These are phyloP conservation scores for Epichloe coenophiala DNA, from an alignment of 2,329 filamentous ascomycete genomes.

Conservation along the genomic window DNA sequence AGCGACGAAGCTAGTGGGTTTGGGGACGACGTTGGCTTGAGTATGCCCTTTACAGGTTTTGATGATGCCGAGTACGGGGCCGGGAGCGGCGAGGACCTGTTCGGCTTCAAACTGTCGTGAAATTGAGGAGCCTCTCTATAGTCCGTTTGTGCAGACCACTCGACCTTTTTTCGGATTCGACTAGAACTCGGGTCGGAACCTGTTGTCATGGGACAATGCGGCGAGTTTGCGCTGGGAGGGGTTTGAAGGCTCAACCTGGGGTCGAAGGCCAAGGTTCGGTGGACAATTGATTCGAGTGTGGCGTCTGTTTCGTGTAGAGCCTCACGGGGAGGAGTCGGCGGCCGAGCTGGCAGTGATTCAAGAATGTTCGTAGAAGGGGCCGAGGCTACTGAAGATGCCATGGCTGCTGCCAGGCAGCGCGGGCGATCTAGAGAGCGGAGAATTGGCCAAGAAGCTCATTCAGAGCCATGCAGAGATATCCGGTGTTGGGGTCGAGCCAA, in stretches of 20 bases:
- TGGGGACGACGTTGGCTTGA: slow-evolving; percentile 53
- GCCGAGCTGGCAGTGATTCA: slow-evolving; percentile 41
- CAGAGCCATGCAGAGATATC: slow-evolving; percentile 4
- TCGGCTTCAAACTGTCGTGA: slow-evolving; percentile 21
- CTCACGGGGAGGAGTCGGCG: slow-evolving; percentile 55
- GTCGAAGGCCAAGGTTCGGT: slow-evolving; percentile 25
- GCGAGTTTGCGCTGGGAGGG: slow-evolving; percentile 36
- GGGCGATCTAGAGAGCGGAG: slow-evolving; percentile 25
- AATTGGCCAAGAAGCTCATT: slow-evolving; percentile 4
- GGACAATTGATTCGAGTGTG: slow-evolving; percentile 21
- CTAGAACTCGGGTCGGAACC: slow-evolving; percentile 30
- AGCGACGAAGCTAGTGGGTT: slow-evolving; percentile 29
- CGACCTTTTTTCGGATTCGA: slow-evolving; percentile 38
- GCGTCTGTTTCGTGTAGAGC: slow-evolving; percentile 25
- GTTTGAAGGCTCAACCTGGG: slow-evolving; percentile 29
- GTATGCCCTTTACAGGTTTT: slow-evolving; percentile 51
- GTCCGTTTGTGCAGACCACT: slow-evolving; percentile 42
- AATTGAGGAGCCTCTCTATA: slow-evolving; percentile 41
- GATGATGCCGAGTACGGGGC: slow-evolving; percentile 23
- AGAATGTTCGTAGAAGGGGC: slow-evolving; percentile 24
- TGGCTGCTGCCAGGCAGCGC: slow-evolving; percentile 25
- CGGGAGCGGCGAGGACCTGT: slow-evolving; percentile 27
- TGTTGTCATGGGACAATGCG: slow-evolving; percentile 26
- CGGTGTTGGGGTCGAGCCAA: background rate
- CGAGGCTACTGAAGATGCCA: slow-evolving; percentile 27